Base-by-base conservation (phyloP, 768 basidiomycete genomes). In the Lentinula detonsa region DNA sequence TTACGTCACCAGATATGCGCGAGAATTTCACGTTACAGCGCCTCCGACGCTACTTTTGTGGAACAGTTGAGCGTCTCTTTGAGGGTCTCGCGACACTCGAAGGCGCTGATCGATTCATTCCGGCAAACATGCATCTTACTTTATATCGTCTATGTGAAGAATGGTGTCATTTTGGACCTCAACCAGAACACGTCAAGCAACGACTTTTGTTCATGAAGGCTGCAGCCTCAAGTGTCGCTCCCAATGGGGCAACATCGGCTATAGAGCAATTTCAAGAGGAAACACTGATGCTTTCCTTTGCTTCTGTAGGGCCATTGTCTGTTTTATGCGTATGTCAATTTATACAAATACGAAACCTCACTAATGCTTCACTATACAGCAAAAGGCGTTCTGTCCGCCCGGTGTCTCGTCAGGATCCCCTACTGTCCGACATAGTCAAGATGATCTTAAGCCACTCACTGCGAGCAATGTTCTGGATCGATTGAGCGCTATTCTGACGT, bases 31-130 rank as follows among this genome's bases (percentile, higher is more conserved):
- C 90, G 1, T 73, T 94, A 31, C 91, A 95, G 63, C 83, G 87
- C 7, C 77, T 96, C 34, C 86, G 95, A 33, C 86, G 93, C 28
- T 95, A 92, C 70, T 97, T 96, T 71, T 97, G 95, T 67, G 90
- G 92, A 18, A 85, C 89, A 0, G 85, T 97, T 3, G 92, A 95
- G 71, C 85, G 89, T 54, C 80, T 97, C 9, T 93, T 95, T 62
- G 88, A 93, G 64, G 88, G 84, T 13, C 73, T 91, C 34, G 81
- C 86, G 2, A 79, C 78, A 37, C 76, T 93, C 33, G 86, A 87
- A 54, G 86, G 90, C 61, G 84, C 85, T 0, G 92, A 94, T 56
- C 80, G 87, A 4, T 91, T 92, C 68, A 83, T 91, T 56, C 86
- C 90, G 1, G 76, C 81, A 4, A 83, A 90, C 61, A 87, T 87